Percentiles rank a stretch among this genome's conserved stretches.
These are phyloP conservation scores for Ogataea sp. DNA, from an alignment of 805 yeast species.

Conservation along the genomic window DNA sequence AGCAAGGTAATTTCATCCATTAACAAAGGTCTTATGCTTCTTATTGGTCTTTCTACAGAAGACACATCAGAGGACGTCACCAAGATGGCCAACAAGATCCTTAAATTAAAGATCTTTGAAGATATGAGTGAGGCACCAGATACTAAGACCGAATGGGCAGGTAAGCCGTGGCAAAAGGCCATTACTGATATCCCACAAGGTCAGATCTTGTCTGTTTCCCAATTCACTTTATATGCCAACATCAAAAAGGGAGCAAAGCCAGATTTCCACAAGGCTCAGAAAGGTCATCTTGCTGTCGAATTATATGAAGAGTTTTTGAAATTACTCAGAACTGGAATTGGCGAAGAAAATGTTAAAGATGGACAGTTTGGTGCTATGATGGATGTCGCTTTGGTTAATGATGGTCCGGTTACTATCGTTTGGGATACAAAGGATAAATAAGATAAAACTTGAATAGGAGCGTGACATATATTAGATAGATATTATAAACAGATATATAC, in stretches of 20 bases:
- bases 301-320: conserved; percentile 46
- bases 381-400: conserved; percentile 84
- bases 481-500: too few species aligned
- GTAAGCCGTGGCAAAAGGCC: conserved; percentile 70
- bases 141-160: conserved; percentile 45
- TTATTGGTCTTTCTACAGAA: conserved; percentile 76
- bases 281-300: conserved; percentile 50
- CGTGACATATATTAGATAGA: too few species aligned
- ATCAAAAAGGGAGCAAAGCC: conserved; percentile 92
- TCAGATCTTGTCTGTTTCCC: conserved; percentile 80
- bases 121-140: conserved; percentile 27
- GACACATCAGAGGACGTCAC: conserved; percentile 73
- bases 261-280: conserved; percentile 88
- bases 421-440: conserved; percentile 55
- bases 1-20: conserved; percentile 64
- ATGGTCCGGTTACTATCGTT: conserved; percentile 88
- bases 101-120: conserved; percentile 67
- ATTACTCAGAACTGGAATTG: conserved; percentile 41
- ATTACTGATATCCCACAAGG: conserved; percentile 53
- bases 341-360: conserved; percentile 63
- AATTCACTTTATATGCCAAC: conserved; percentile 82
- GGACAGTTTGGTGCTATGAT: conserved; percentile 97
- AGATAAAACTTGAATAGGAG: too few species aligned
- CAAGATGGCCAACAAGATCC: conserved; percentile 58
- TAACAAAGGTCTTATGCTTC: conserved; percentile 62